phyloP scores from a whole-genome alignment of 2,329 filamentous ascomycete genomes.

The Trichoderma koningiopsis region DNA sequence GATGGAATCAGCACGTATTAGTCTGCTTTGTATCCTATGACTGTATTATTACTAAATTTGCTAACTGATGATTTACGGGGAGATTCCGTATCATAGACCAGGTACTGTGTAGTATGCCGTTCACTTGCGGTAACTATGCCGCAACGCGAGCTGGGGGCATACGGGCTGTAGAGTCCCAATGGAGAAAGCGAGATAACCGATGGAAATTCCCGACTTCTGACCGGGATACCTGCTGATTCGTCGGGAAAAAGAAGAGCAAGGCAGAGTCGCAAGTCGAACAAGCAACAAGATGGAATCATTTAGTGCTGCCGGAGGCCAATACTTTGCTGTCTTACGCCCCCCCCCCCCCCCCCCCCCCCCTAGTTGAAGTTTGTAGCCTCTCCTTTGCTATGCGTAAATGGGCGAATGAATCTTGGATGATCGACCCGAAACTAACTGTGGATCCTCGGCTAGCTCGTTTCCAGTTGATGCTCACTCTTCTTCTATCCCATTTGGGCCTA shows the following conservation, averaged over 20 bases:
- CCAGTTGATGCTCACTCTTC: background rate
- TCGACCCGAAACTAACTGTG: background rate
- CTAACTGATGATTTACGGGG: background rate
- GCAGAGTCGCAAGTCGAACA: background rate
- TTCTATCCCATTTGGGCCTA: background rate
- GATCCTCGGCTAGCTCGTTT: background rate
- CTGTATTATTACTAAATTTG: background rate
- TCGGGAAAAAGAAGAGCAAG: background rate
- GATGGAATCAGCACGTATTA: background rate
- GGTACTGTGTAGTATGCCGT: background rate
- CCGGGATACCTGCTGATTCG: background rate
- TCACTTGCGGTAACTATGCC: background rate
- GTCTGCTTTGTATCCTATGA: background rate
- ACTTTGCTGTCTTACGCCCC: background rate
- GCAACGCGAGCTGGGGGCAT: background rate
- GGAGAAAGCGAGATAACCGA: conserved; percentile 2
- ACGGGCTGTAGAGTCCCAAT: background rate
- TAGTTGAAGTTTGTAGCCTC: background rate
- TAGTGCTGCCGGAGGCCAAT: background rate
- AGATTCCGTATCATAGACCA: no score
- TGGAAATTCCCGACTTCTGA: background rate
- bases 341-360: background rate
- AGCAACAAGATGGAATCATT: conserved; percentile 4
- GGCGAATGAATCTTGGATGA: background rate
- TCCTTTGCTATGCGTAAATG: background rate